A percentile compares a stretch with the other conserved stretches of the same genome.
Evolutionary conservation across 768 basidiomycete genomes (phyloP).

Genomic region (Porphyrellus cyaneotinctus): DNA sequence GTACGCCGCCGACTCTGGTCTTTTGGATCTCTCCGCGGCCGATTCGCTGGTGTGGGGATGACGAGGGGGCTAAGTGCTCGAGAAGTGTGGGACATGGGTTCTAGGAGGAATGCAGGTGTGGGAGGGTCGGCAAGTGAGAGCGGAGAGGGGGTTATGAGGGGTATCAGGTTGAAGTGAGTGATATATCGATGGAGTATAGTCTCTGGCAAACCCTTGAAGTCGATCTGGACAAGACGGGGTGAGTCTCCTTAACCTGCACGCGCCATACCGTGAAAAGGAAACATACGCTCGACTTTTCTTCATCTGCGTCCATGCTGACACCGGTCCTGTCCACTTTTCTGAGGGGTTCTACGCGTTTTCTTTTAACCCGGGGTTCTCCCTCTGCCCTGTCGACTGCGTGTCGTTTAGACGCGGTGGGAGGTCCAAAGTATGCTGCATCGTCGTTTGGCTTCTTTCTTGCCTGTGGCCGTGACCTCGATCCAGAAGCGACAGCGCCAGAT

Average conservation of each 20-base stretch:
- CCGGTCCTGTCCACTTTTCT: conserved; percentile 38
- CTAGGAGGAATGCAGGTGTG: conserved; percentile 56
- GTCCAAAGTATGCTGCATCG: conserved; percentile 68
- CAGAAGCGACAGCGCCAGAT: conserved; percentile 31
- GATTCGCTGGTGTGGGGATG: conserved; percentile 57
- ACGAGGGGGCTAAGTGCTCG: conserved; percentile 48
- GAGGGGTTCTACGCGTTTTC: conserved; percentile 60
- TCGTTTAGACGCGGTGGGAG: conserved; percentile 56
- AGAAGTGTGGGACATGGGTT: conserved; percentile 42
- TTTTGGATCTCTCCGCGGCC: conserved; percentile 66
- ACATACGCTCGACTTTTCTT: conserved; percentile 31
- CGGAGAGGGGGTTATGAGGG: conserved; percentile 67
- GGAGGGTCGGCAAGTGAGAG: conserved; percentile 65
- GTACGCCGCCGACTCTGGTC: conserved; percentile 61
- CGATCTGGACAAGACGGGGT: conserved; percentile 47
- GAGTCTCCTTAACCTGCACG: conserved; percentile 8
- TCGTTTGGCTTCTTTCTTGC: conserved; percentile 61
- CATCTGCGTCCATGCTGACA: conserved; percentile 30
- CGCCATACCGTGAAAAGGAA: not conserved
- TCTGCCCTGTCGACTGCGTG: conserved; percentile 64
- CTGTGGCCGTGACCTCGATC: conserved; percentile 60
- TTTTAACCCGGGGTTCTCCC: conserved; percentile 70
- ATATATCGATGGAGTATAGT: conserved; percentile 69
- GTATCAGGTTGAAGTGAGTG: conserved; percentile 67
- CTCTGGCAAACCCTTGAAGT: conserved; percentile 68